These are phyloP conservation scores for Fusarium multiceps DNA, from an alignment of 2,329 filamentous ascomycete species.

Conservation along the genomic window DNA sequence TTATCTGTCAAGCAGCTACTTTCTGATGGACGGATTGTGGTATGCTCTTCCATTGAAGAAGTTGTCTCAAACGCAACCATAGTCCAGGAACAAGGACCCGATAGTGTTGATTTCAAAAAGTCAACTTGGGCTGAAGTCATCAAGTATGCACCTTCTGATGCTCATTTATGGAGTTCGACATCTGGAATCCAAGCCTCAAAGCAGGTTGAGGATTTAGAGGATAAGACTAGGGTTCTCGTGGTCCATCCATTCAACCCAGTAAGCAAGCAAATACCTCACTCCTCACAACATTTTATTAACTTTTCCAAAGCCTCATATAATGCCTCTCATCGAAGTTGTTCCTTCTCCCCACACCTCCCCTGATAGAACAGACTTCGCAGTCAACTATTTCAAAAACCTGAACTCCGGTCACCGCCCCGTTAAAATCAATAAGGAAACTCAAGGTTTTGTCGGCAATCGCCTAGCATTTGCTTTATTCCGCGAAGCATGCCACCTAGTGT, in stretches of 20 bases:
- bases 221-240: slow-evolving; percentile 23
- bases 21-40: not conserved
- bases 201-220: slow-evolving; percentile 24
- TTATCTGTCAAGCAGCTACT: not conserved
- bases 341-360: slow-evolving; percentile 19
- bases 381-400: slow-evolving; percentile 25
- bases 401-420: slow-evolving; percentile 31
- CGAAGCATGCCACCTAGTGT: slow-evolving; percentile 28
- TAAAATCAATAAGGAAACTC: slow-evolving; percentile 34
- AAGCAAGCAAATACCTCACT: rapidly evolving
- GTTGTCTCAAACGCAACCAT: slow-evolving; percentile 21
- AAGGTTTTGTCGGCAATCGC: slow-evolving; percentile 34
- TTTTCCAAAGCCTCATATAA: slow-evolving; percentile 23
- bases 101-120: slow-evolving; percentile 35
- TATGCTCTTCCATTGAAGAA: slow-evolving; percentile 27
- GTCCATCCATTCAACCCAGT: slow-evolving; percentile 39
- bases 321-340: slow-evolving; percentile 37
- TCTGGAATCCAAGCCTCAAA: slow-evolving; percentile 32
- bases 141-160: not conserved
- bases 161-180: slow-evolving; percentile 35
- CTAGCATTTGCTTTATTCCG: slow-evolving; percentile 31
- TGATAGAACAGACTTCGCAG: slow-evolving; percentile 20
- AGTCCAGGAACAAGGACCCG: slow-evolving; percentile 38
- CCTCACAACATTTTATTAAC: not conserved
- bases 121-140: slow-evolving; percentile 25